These are phyloP conservation scores for Oxytropis ochrocephala DNA, from an alignment of 306 rosid species.

Conservation along the genomic window DNA sequence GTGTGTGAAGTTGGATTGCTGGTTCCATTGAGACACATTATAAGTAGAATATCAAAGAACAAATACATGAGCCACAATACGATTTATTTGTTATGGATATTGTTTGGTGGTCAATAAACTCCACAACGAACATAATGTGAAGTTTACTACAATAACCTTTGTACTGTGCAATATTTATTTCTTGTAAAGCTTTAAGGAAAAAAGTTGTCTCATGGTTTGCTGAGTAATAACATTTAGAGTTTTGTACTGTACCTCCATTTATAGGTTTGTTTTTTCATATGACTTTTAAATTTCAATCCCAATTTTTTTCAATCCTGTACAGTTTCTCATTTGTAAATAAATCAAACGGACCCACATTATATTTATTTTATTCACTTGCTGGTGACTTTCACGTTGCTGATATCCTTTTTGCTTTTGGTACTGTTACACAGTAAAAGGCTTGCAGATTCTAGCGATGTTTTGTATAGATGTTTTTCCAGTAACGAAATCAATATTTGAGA, in stretches of 20 bases:
- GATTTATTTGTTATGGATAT: not conserved
- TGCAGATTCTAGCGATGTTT: slow-evolving; percentile 72
- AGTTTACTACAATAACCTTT: not conserved
- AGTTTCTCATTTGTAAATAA: not conserved
- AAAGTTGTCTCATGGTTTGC: not conserved
- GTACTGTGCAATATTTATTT: no score
- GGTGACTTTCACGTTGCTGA: slow-evolving; percentile 14
- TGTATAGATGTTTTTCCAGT: slow-evolving; percentile 59
- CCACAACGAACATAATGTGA: not conserved
- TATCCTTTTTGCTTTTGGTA: slow-evolving; percentile 18
- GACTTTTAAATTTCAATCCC: not conserved
- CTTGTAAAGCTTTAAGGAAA: not conserved
- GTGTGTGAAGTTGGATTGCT: not conserved
- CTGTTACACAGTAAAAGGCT: slow-evolving; percentile 65
- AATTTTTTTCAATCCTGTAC: not conserved
- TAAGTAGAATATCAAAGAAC: not conserved
- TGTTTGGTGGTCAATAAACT: not conserved
- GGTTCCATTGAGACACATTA: not conserved
- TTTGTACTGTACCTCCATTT: not conserved
- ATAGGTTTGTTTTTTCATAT: not conserved
- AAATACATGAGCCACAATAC: not conserved
- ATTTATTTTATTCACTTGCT: slow-evolving; percentile 5
- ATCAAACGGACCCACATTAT: not conserved
- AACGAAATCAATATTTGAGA: slow-evolving; percentile 42
- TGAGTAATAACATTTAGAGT: not conserved